Conservation (phyloP, 495 filamentous ascomycete genomes). For the Penicillium ochrochloron region DNA sequence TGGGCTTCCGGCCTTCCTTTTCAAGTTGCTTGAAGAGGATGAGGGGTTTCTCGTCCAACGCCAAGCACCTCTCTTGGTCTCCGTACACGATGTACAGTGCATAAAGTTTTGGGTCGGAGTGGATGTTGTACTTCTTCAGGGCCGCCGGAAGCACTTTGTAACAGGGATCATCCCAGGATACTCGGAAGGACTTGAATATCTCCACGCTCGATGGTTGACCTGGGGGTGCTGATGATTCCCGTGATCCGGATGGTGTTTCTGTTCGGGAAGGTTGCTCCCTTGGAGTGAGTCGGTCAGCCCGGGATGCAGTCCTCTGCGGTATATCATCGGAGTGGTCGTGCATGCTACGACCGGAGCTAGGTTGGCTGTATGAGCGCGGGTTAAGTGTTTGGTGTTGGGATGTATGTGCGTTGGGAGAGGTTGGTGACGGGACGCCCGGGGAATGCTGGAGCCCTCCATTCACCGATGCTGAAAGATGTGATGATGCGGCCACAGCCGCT, state of each 20-base stretch:
- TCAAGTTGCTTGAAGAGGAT: conserved; percentile 97
- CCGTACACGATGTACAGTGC: conserved; percentile 97
- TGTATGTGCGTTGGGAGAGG: conserved; percentile 68
- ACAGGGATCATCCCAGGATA: conserved; percentile 97
- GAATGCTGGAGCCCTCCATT: conserved; percentile 72
- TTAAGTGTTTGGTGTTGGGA: conserved; percentile 51
- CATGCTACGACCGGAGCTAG: conserved; percentile 38
- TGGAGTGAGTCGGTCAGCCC: conserved; percentile 45
- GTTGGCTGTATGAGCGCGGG: conserved; percentile 53
- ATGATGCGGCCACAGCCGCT: conserved; percentile 72
- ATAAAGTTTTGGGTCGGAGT: conserved; percentile 94
- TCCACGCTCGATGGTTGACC: conserved; percentile 66
- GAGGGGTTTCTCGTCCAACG: conserved; percentile 87
- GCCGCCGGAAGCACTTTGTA: conserved; percentile 96
- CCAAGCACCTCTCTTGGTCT: conserved; percentile 93
- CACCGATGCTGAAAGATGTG: conserved; percentile 72
- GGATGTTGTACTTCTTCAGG: conserved; percentile 97
- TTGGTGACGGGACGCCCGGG: conserved; percentile 79
- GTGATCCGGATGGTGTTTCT: conserved; percentile 37
- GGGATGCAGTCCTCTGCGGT: conserved; percentile 28
- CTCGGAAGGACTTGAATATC: conserved; percentile 97
- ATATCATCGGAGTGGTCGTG: conserved; percentile 54
- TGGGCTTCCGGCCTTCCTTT: conserved; percentile 94
- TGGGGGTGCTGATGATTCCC: conserved; percentile 55
- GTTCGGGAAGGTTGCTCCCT: conserved; percentile 47